Percentiles rank a stretch among this genome's conserved stretches.
Evolutionary conservation across 2,329 filamentous ascomycete species (phyloP).

Genomic region (Aureobasidium subglaciale): DNA sequence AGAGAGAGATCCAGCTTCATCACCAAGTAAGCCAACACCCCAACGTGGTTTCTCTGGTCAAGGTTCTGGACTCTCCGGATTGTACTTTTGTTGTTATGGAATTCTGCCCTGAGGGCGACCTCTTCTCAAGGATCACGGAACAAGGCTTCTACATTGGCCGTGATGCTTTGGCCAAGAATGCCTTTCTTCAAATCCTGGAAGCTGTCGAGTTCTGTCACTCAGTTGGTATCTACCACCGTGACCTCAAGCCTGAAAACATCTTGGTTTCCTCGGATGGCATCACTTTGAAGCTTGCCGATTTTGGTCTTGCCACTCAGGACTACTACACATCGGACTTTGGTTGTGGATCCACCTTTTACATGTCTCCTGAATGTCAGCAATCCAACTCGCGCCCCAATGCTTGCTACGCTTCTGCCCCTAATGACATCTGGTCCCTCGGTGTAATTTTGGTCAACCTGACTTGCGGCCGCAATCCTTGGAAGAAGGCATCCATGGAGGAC

Average conservation of each 20-base stretch:
- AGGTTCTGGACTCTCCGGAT: conserved; percentile 85
- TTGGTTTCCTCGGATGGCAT: conserved; percentile 81
- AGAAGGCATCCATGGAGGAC: conserved; percentile 87
- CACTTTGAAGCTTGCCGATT: conserved; percentile 93
- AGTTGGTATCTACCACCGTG: conserved; percentile 90
- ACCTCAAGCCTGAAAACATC: conserved; percentile 97
- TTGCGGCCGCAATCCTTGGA: conserved; percentile 98
- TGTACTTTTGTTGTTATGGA: conserved; percentile 96
- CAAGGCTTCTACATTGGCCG: conserved; percentile 88
- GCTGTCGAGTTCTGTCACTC: conserved; percentile 93
- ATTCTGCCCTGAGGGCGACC: conserved; percentile 91
- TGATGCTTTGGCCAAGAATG: conserved; percentile 75
- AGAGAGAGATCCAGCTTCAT: conserved; percentile 86
- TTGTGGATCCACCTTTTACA: conserved; percentile 97
- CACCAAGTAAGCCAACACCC: conserved; percentile 80
- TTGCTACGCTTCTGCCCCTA: conserved; percentile 85
- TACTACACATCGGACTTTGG: conserved; percentile 86
- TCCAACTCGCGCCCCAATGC: conserved; percentile 60
- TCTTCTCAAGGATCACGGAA: conserved; percentile 97
- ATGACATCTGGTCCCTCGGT: conserved; percentile 97
- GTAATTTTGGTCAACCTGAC: conserved; percentile 96
- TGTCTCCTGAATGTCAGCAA: conserved; percentile 98
- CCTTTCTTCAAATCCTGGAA: conserved; percentile 93
- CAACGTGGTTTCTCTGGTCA: conserved; percentile 88
- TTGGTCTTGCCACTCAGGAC: conserved; percentile 85